phyloP scores from a whole-genome alignment of 495 filamentous ascomycete species.

The Oidiodendron maius region DNA sequence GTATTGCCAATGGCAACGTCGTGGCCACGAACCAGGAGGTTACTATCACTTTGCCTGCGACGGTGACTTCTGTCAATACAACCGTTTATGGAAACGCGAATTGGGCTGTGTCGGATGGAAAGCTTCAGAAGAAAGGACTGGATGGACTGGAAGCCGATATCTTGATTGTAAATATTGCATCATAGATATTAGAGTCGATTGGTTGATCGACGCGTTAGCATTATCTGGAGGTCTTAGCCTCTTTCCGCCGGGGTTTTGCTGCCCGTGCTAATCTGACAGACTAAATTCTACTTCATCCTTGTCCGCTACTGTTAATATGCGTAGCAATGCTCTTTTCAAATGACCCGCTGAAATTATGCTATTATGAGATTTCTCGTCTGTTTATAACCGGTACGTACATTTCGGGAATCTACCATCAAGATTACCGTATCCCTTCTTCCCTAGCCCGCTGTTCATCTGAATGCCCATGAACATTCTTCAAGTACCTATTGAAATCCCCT shows the following conservation, averaged over 20 bases:
- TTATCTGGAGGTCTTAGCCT: no score
- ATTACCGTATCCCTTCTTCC: background rate
- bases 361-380: no score
- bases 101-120: constrained; percentile 3
- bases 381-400: no score
- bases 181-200: no score
- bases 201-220: no score
- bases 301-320: no score
- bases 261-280: no score
- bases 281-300: no score
- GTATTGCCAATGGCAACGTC: constrained; percentile 31
- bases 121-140: constrained; percentile 7
- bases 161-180: constrained; percentile 3
- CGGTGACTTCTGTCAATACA: background rate
- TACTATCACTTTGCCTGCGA: constrained; percentile 2
- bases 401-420: no score
- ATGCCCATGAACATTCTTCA: constrained; percentile 8
- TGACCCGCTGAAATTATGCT: no score
- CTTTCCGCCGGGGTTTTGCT: no score
- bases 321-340: no score
- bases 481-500: constrained; percentile 7
- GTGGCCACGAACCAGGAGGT: background rate
- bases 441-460: constrained; percentile 7
- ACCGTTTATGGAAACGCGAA: constrained; percentile 5
- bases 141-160: constrained; percentile 10